Base-by-base conservation (phyloP, 2,329 filamentous ascomycete species). In the Verticillium albo-atrum region DNA sequence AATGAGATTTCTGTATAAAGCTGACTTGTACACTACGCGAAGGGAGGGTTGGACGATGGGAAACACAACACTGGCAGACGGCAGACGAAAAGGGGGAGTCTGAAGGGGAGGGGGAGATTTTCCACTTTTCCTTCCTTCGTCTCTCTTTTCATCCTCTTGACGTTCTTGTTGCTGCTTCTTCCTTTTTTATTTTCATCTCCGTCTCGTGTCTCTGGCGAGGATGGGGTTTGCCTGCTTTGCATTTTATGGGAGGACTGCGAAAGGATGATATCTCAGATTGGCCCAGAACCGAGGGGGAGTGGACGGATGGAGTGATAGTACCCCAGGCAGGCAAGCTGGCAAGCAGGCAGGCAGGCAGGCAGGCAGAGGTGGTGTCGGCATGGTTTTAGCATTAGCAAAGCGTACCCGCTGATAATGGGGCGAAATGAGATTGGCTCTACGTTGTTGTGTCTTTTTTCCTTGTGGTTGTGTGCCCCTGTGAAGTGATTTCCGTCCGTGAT, bases 1-100 rank as follows among this genome's bases (percentile, higher is more conserved):
- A 50, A 58, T 42, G 57, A n/a, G 51, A 51, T 62, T 60, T 56
- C 51, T 63, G 62, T 63, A 63, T 62, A 63, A 62, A 62, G 58
- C 54, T 60, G 62, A 50, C 58, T 56, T 62, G 62, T 63, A 63
- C 57, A 58, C 60, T 63, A 63, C 37, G 27, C 28, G 52, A 54
- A 50, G 42, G 35, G 34, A 37, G 59, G 50, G 34, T 35, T 35
- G 50, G 56, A 34, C 42, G 35, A 55, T 10, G 47, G 37, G 27
- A 50, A 37, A 34, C 47, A 58, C 54, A 56, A 32, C 34, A 32
- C 25, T n/a, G n/a, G 52, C 34, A 56, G 30, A 55, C 30, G 35
- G 54, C 47, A 42, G 20, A 42, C 55, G 52, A 35, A 26, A 62
- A 50, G 30, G 58, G 30, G 35, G 54, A 20, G 20, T 59, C 4